These are phyloP conservation scores for Cladosporium oxysporum DNA, from an alignment of 2,329 filamentous ascomycete genomes.

Conservation along the genomic window DNA sequence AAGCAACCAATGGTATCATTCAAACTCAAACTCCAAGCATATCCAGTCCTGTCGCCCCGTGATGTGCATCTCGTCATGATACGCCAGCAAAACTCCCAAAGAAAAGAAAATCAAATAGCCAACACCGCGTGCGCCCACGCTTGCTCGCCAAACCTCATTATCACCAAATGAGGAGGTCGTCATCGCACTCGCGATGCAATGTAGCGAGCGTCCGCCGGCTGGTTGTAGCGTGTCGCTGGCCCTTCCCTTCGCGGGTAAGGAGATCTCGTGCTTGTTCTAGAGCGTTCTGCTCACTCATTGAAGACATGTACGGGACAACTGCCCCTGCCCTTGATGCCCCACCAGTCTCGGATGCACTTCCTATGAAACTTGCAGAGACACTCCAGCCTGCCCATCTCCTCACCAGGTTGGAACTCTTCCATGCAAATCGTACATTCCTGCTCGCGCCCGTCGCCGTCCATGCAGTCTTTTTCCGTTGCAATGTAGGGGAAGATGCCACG, in stretches of 20 bases:
- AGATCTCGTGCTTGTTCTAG: neutral
- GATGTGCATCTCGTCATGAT: neutral
- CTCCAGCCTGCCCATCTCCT: conserved; percentile 60
- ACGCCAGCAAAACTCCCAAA: neutral
- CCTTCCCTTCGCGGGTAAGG: neutral
- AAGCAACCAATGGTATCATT: neutral
- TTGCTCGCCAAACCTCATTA: neutral
- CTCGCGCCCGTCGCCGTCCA: conserved; percentile 53
- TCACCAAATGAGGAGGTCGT: neutral
- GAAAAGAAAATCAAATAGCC: neutral
- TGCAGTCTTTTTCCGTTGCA: conserved; percentile 65
- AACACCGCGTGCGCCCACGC: neutral
- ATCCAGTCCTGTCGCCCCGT: neutral
- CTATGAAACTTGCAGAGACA: conserved; percentile 67
- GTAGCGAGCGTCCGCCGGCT: neutral
- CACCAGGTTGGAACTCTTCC: conserved; percentile 63
- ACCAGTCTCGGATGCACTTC: conserved; percentile 62
- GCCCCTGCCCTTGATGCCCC: conserved; percentile 56
- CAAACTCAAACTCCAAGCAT: neutral
- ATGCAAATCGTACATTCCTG: conserved; percentile 66
- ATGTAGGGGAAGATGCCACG: conserved; percentile 53
- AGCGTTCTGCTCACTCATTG: conserved; percentile 34
- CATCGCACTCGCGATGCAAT: neutral
- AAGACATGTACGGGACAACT: conserved; percentile 63
- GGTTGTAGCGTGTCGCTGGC: neutral